A percentile compares a stretch with the other conserved stretches of the same genome.
These are phyloP conservation scores for Chenopodium formosanum DNA, from an alignment of 148 eudicot species.

Conservation along the genomic window DNA sequence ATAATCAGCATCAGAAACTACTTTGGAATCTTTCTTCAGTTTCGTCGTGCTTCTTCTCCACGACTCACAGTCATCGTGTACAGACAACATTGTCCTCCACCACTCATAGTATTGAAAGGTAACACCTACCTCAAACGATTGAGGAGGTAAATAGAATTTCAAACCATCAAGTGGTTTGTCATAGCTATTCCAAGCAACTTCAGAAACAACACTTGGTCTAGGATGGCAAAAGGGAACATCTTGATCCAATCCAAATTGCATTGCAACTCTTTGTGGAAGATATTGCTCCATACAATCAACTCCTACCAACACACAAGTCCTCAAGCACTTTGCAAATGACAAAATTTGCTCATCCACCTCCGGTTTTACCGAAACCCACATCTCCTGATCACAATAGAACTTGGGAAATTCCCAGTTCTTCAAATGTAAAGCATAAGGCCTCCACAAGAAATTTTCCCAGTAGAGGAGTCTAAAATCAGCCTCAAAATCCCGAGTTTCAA, in stretches of 20 bases:
- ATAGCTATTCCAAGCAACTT: constrained; percentile 8
- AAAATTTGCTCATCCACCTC: constrained; percentile 6
- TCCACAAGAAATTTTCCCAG: constrained; percentile 31
- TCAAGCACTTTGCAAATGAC: constrained; percentile 34
- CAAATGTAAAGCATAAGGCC: constrained; percentile 28
- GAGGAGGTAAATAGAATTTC: background rate
- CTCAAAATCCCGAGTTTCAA: background rate
- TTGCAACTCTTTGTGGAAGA: constrained; percentile 51
- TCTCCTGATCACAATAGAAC: constrained; percentile 24
- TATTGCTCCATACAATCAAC: constrained; percentile 41
- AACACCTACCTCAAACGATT: background rate
- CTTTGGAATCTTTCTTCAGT: too few relatives aligned
- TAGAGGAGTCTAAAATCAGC: background rate
- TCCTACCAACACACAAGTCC: constrained; percentile 43
- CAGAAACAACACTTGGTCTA: background rate
- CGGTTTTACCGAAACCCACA: constrained; percentile 14
- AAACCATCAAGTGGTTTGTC: background rate
- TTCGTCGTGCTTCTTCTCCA: too few relatives aligned
- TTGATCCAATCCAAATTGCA: constrained; percentile 59
- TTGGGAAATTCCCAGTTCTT: constrained; percentile 22
- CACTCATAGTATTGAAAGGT: constrained; percentile 2
- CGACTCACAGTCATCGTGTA: too few relatives aligned
- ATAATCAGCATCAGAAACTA: too few relatives aligned
- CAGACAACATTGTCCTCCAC: background rate
- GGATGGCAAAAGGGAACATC: constrained; percentile 36